Evolutionary conservation across 352 stramenopile species (phyloP).

Genomic region (Lagenidium sp.): DNA sequence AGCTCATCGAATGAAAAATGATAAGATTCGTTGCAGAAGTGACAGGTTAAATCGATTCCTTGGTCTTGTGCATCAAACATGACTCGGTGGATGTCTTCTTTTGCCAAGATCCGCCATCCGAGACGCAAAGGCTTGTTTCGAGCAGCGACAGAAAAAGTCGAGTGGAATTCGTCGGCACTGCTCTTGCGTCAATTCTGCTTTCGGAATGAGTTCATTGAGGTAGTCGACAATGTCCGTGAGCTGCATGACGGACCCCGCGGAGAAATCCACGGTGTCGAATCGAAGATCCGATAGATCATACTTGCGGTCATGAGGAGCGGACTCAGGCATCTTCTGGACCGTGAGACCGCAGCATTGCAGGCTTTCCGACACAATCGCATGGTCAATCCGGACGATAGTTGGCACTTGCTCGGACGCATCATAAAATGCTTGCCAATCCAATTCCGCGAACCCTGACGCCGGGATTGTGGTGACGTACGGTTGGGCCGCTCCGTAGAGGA

Average conservation of each 20-base stretch:
- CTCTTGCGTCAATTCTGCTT: constrained; percentile 46
- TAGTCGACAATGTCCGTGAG: constrained; percentile 57
- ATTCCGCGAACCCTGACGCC: constrained; percentile 46
- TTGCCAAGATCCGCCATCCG: constrained; percentile 43
- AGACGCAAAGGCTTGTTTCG: constrained; percentile 49
- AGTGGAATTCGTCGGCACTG: constrained; percentile 52
- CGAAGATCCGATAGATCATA: constrained; percentile 62
- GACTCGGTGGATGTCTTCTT: constrained; percentile 36
- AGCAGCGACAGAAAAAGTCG: constrained; percentile 82
- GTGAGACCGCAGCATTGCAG: constrained; percentile 64
- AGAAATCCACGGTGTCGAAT: constrained; percentile 41
- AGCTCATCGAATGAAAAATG: constrained; percentile 26
- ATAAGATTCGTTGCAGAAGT: constrained; percentile 83
- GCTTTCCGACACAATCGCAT: constrained; percentile 30
- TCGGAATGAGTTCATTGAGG: constrained; percentile 65
- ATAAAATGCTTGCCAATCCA: constrained; percentile 80
- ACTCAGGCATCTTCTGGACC: constrained; percentile 74
- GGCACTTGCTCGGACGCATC: constrained; percentile 79
- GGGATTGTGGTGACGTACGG: constrained; percentile 72
- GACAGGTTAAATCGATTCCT: constrained; percentile 66
- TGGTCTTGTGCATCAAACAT: constrained; percentile 32
- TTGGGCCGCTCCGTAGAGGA: constrained; percentile 62
- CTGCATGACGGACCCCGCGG: constrained; percentile 32
- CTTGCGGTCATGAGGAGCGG: constrained; percentile 31
- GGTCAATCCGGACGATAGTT: constrained; percentile 74